Base-by-base conservation (phyloP, 192 early-diverging fungal species). In the Entomortierella beljakovae region DNA sequence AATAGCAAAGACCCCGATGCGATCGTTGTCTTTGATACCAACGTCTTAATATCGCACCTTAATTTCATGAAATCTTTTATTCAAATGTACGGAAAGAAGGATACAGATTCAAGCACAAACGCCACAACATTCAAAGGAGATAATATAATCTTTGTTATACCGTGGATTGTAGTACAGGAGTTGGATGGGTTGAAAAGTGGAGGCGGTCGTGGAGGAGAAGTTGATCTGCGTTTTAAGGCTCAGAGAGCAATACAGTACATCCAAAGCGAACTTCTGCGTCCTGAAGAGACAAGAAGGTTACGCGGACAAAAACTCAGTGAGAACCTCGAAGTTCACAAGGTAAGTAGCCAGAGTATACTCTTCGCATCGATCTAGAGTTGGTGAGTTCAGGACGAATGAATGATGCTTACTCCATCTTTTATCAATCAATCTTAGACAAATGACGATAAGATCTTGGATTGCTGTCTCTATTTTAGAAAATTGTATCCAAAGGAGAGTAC, bases 81-180 rank as follows among this genome's bases (percentile, higher is more conserved):
- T 26, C 43, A 51, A 4, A 23, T 46, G 16, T 57, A 66, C 31
- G 71, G 71, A 33, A 20, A 37, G 5, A 13, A 37, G 20, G 22
- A 55, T 6, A 5, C 9, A 37, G 37, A 23, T 16, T 15, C 31
- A 25, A 42, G 0, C 31, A 34, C 57, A 43, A 16, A 32, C n/a
- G n/a, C n/a, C n/a, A n/a, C n/a, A n/a, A n/a, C n/a, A n/a, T n/a
- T n/a, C n/a, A 20, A 52, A 26, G 4, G 68, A 46, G n/a, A 43
- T 65, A n/a, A 13, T 15, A 35, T 20, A 54, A n/a, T 84, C 8
- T 64, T 88, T 18, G 76, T 90, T 10, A 35, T 90, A 18, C 89
- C 89, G 8, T 90, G 89, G 89, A 64, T 85, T 4, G 89, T 90
- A 8, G 68, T 90, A 18, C 73, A 80, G 51, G 88, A 90, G 69